These are phyloP conservation scores for Thamnidium elegans DNA, from an alignment of 192 early-diverging fungal species.

Conservation along the genomic window DNA sequence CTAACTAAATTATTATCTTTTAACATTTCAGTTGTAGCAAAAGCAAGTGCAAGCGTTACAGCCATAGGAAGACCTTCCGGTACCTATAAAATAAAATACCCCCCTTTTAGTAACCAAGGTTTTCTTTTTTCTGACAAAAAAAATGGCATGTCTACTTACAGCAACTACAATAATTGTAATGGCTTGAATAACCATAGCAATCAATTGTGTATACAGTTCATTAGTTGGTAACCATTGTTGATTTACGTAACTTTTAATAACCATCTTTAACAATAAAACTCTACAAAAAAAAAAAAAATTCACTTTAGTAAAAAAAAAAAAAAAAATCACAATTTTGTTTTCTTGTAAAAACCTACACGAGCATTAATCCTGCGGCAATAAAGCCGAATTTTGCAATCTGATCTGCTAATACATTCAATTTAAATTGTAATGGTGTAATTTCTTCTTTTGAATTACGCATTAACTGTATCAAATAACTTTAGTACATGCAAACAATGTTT, in stretches of 20 bases:
- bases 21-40: slow-evolving; percentile 81
- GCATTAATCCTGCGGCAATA: slow-evolving; percentile 77
- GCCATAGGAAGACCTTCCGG: slow-evolving; percentile 89
- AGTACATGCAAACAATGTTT: background rate
- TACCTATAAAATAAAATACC: background rate
- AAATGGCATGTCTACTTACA: slow-evolving; percentile 14
- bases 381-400: slow-evolving; percentile 93
- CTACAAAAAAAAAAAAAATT: slow-evolving; percentile 44
- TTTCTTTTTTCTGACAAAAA: too few species aligned
- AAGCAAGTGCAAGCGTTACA: slow-evolving; percentile 80
- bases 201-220: slow-evolving; percentile 55
- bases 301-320: slow-evolving; percentile 26
- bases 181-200: slow-evolving; percentile 75
- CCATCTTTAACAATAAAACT: slow-evolving; percentile 61
- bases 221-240: slow-evolving; percentile 55
- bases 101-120: background rate
- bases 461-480: slow-evolving; percentile 21
- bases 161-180: slow-evolving; percentile 82
- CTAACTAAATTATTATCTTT: slow-evolving; percentile 81
- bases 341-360: slow-evolving; percentile 41
- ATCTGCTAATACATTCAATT: slow-evolving; percentile 88
- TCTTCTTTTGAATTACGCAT: slow-evolving; percentile 69
- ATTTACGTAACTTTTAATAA: slow-evolving; percentile 52
- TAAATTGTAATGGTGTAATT: slow-evolving; percentile 89
- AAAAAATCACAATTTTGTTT: background rate